Percentiles rank a stretch among this genome's conserved stretches.
Evolutionary conservation across 495 filamentous ascomycete genomes (phyloP).

Genomic region (Daldinia childiae): DNA sequence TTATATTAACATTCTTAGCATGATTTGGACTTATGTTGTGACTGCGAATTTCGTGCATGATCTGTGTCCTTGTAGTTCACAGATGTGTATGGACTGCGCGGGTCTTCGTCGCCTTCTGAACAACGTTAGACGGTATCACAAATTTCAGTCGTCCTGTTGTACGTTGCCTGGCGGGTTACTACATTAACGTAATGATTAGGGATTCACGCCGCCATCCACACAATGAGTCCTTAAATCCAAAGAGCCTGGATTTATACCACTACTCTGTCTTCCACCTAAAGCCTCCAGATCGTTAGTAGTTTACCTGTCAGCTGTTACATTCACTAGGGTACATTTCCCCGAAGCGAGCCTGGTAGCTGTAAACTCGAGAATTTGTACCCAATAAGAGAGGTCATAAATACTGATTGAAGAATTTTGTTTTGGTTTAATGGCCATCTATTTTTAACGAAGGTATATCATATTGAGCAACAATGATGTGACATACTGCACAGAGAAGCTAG

Average conservation of each 20-base stretch:
- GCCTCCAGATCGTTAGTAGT: not conserved
- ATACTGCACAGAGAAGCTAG: not conserved
- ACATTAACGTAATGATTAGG: not conserved
- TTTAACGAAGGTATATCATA: not conserved
- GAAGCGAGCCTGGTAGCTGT: not conserved
- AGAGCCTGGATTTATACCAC: not conserved
- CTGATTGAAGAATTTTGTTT: not conserved
- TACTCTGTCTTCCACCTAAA: not conserved
- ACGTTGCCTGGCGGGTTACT: slow-evolving; percentile 1
- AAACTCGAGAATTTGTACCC: not conserved
- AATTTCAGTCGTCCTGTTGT: slow-evolving; percentile 4
- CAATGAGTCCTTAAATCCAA: not conserved
- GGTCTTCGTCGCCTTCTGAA: slow-evolving; percentile 15
- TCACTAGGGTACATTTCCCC: not conserved
- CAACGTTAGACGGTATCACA: slow-evolving; percentile 9
- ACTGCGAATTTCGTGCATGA: not conserved
- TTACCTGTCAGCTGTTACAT: not conserved
- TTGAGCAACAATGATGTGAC: not conserved
- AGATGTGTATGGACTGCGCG: slow-evolving; percentile 5
- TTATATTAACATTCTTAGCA: not conserved
- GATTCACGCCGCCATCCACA: not conserved
- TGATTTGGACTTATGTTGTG: not conserved
- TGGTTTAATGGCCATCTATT: not conserved
- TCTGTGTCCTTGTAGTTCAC: slow-evolving; percentile 13
- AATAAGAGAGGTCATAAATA: not conserved